Evolutionary conservation across 345 rosid species (phyloP).

Genomic region (Camelina hispida): DNA sequence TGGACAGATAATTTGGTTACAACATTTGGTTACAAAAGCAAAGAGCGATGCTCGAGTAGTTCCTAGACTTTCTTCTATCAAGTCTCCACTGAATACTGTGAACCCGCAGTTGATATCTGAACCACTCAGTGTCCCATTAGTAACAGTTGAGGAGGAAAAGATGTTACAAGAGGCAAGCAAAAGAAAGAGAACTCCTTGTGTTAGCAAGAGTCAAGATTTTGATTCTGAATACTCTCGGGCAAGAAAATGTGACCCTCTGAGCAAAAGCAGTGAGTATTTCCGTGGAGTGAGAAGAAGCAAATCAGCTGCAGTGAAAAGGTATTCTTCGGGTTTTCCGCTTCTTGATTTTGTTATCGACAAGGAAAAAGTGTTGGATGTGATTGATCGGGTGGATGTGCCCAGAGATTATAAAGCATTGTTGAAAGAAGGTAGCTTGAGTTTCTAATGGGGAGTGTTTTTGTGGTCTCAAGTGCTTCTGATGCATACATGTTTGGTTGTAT

Average conservation of each 20-base stretch:
- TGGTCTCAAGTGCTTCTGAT: conserved; percentile 27
- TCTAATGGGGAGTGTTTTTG: conserved; percentile 28
- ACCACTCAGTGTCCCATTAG: conserved; percentile 35
- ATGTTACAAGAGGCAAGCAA: conserved; percentile 45
- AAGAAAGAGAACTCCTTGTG: conserved; percentile 42
- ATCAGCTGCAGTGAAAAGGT: conserved; percentile 45
- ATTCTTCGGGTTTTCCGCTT: conserved; percentile 52
- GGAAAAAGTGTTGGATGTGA: conserved; percentile 63
- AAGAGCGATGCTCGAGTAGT: conserved; percentile 40
- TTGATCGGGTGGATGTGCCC: conserved; percentile 55
- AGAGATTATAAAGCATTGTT: conserved; percentile 40
- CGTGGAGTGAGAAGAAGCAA: conserved; percentile 53
- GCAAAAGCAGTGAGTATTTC: conserved; percentile 55
- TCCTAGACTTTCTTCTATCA: conserved; percentile 34
- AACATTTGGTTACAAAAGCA: conserved; percentile 66
- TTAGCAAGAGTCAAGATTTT: conserved; percentile 57
- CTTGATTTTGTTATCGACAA: conserved; percentile 56
- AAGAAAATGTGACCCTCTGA: conserved; percentile 54
- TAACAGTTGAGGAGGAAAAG: conserved; percentile 51
- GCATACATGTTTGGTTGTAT: conserved; percentile 22
- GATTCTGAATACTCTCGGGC: conserved; percentile 47
- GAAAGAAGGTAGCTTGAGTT: conserved; percentile 44
- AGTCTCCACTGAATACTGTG: conserved; percentile 29
- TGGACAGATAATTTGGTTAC: conserved; percentile 82
- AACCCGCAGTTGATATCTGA: conserved; percentile 38